Percentiles rank a stretch among this genome's conserved stretches.
These are phyloP conservation scores for Pisolithus microcarpus DNA, from an alignment of 768 basidiomycete species.

Conservation along the genomic window DNA sequence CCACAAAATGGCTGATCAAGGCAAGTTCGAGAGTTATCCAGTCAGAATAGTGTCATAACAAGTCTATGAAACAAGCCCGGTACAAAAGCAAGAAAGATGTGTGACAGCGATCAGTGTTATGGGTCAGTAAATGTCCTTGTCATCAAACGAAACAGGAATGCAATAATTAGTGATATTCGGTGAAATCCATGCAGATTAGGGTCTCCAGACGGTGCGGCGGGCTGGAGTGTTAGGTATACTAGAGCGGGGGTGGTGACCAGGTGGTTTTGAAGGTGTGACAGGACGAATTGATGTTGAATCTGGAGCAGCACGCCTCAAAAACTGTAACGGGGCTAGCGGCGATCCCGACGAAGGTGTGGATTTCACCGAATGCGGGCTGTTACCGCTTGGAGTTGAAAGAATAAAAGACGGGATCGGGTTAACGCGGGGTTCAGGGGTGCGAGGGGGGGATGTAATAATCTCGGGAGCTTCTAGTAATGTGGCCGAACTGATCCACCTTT, in stretches of 20 bases:
- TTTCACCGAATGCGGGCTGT: slow-evolving; percentile 38
- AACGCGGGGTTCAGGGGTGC: slow-evolving; percentile 61
- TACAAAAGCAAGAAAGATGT: slow-evolving; percentile 21
- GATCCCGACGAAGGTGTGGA: slow-evolving; percentile 61
- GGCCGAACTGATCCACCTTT: slow-evolving; percentile 80
- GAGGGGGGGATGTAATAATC: slow-evolving; percentile 33
- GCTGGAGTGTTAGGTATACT: slow-evolving; percentile 39
- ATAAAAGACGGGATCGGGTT: slow-evolving; percentile 61
- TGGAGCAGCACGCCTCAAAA: slow-evolving; percentile 70
- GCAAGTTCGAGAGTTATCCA: too few relatives aligned
- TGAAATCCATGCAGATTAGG: slow-evolving; percentile 32
- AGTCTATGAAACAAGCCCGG: slow-evolving; percentile 16
- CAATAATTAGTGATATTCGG: slow-evolving; percentile 19
- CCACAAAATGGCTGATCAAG: too few relatives aligned
- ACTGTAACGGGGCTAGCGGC: slow-evolving; percentile 75
- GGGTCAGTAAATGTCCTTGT: slow-evolving; percentile 20
- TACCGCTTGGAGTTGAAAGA: slow-evolving; percentile 41
- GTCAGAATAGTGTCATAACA: not conserved
- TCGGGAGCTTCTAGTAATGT: slow-evolving; percentile 57
- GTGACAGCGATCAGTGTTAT: slow-evolving; percentile 15
- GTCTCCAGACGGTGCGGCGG: slow-evolving; percentile 59
- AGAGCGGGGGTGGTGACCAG: slow-evolving; percentile 37
- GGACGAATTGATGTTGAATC: slow-evolving; percentile 48
- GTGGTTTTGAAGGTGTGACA: slow-evolving; percentile 58
- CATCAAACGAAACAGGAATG: slow-evolving; percentile 23